Evolutionary conservation across 257 asterid genomes (phyloP).

Genomic region (Vinca minor): DNA sequence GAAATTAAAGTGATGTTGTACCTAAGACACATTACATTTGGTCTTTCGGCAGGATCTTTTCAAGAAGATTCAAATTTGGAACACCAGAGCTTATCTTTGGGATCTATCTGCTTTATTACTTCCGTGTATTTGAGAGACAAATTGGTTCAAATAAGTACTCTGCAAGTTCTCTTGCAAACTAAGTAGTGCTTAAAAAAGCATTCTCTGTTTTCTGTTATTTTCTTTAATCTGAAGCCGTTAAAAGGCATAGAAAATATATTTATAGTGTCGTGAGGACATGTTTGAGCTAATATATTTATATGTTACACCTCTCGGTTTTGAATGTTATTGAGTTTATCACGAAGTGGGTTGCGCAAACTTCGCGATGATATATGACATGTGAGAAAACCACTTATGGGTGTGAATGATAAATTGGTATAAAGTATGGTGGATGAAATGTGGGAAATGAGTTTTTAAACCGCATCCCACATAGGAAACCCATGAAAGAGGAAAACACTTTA

Average conservation of each 20-base stretch:
- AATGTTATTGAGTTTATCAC: too few relatives aligned
- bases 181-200: neutral
- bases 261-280: too few relatives aligned
- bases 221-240: neutral
- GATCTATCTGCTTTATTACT: slow-evolving; percentile 80
- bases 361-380: too few relatives aligned
- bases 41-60: slow-evolving; percentile 71
- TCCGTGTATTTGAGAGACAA: slow-evolving; percentile 98
- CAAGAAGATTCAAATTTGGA: slow-evolving; percentile 85
- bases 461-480: too few relatives aligned
- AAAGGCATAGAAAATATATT: neutral
- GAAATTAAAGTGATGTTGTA: neutral
- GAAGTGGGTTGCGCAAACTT: too few relatives aligned
- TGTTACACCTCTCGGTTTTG: too few relatives aligned
- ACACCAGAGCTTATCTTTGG: slow-evolving; percentile 95
- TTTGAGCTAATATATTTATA: too few relatives aligned
- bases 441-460: too few relatives aligned
- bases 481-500: too few relatives aligned
- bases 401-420: too few relatives aligned
- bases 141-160: slow-evolving; percentile 92
- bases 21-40: slow-evolving; percentile 16
- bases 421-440: too few relatives aligned
- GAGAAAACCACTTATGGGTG: too few relatives aligned
- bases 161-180: slow-evolving; percentile 44
- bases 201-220: slow-evolving; percentile 2